Percentiles rank a stretch among this genome's conserved stretches.
phyloP scores from a whole-genome alignment of 2,329 filamentous ascomycete species.

The Passalora sequoiae region DNA sequence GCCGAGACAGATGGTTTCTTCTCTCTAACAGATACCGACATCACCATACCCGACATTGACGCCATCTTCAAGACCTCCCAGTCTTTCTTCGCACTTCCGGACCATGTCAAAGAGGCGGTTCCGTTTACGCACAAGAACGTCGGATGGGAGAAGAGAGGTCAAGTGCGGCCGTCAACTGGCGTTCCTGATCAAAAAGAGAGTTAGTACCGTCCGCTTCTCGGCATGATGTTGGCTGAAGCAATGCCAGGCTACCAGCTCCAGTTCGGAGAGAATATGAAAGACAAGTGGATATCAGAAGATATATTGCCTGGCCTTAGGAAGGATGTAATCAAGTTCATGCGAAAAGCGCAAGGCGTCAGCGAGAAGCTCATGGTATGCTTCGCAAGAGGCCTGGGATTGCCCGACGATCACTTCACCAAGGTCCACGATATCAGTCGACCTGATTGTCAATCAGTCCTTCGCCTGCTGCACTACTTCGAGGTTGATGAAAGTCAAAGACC shows the following conservation, averaged over 20 bases:
- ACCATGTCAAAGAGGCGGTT: slow-evolving; percentile 49
- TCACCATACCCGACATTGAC: slow-evolving; percentile 47
- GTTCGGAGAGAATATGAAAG: slow-evolving; percentile 52
- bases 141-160: slow-evolving; percentile 57
- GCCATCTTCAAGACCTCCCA: slow-evolving; percentile 48
- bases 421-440: slow-evolving; percentile 49
- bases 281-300: slow-evolving; percentile 49
- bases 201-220: not conserved
- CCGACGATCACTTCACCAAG: slow-evolving; percentile 52
- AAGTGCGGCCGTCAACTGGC: slow-evolving; percentile 57
- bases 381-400: slow-evolving; percentile 53
- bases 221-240: not conserved
- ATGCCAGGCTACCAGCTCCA: slow-evolving; percentile 51
- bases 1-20: slow-evolving; percentile 60
- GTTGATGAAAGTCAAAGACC: slow-evolving; percentile 28
- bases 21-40: slow-evolving; percentile 52
- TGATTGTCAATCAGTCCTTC: slow-evolving; percentile 52
- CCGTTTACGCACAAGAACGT: slow-evolving; percentile 54
- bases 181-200: slow-evolving; percentile 56
- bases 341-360: slow-evolving; percentile 48
- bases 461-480: slow-evolving; percentile 53
- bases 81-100: slow-evolving; percentile 51
- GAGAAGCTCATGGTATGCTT: slow-evolving; percentile 57
- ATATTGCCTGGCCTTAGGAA: slow-evolving; percentile 48
- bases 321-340: slow-evolving; percentile 50